phyloP scores from a whole-genome alignment of 2,329 filamentous ascomycete species.

The Berkeleyomyces rouxiae region DNA sequence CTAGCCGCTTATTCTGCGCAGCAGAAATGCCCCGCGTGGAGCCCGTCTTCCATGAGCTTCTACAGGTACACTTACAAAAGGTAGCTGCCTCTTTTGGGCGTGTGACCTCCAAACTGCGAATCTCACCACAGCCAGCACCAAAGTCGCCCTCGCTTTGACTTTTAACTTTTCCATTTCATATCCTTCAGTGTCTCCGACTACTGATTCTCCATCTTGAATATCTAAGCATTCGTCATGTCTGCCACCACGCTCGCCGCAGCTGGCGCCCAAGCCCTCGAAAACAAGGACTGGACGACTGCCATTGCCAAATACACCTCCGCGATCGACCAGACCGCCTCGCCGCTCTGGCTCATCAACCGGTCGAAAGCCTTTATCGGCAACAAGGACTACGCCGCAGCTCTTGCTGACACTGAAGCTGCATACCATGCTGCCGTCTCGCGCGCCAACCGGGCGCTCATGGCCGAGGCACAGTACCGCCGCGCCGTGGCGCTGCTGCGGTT shows the following conservation, averaged over 20 bases:
- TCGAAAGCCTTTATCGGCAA: slow-evolving; percentile 60
- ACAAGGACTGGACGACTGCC: slow-evolving; percentile 48
- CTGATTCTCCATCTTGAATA: neutral
- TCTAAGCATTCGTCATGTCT: slow-evolving; percentile 27
- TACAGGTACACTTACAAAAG: neutral
- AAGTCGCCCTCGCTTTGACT: neutral
- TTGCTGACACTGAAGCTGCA: slow-evolving; percentile 53
- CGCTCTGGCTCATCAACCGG: slow-evolving; percentile 66
- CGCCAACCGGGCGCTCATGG: slow-evolving; percentile 57
- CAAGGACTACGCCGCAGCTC: slow-evolving; percentile 42
- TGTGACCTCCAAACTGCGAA: neutral
- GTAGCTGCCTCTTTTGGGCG: neutral
- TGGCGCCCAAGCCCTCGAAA: slow-evolving; percentile 49
- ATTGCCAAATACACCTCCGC: slow-evolving; percentile 52
- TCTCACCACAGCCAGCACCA: neutral
- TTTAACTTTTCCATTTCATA: neutral
- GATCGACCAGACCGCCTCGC: slow-evolving; percentile 47
- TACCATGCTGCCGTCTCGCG: slow-evolving; percentile 47
- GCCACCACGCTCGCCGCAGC: slow-evolving; percentile 32
- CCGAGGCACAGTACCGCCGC: slow-evolving; percentile 67
- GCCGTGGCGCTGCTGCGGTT: slow-evolving; percentile 57
- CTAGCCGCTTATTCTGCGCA: neutral
- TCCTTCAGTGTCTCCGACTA: neutral
- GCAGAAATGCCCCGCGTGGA: slow-evolving; percentile 6
- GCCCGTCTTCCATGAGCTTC: slow-evolving; percentile 4